Percentiles rank a stretch among this genome's conserved stretches.
phyloP scores from a whole-genome alignment of 495 filamentous ascomycete species.

The Xanthoparmelia taractica region DNA sequence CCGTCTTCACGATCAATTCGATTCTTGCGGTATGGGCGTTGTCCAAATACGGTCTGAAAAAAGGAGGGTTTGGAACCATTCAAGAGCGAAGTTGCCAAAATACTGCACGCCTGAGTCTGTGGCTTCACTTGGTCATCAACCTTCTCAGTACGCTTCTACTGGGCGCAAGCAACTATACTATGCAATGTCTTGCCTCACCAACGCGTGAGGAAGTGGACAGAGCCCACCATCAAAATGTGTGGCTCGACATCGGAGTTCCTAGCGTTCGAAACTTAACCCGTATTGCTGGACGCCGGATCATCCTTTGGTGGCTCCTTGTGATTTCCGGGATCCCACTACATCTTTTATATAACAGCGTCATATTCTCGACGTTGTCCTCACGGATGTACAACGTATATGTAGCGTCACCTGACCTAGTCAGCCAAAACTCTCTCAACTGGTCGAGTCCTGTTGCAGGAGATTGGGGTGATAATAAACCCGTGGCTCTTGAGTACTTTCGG shows the following conservation, averaged over 20 bases:
- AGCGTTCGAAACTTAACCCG: conserved; percentile 16
- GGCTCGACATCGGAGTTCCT: conserved; percentile 26
- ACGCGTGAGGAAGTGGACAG: conserved; percentile 36
- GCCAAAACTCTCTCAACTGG: background rate
- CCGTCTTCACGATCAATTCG: background rate
- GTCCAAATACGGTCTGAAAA: background rate
- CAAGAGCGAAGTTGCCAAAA: conserved; percentile 25
- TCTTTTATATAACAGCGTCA: conserved; percentile 11
- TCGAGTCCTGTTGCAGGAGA: background rate
- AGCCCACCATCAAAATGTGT: conserved; percentile 31
- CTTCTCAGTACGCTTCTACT: conserved; percentile 35
- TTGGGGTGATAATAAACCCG: background rate
- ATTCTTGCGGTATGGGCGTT: background rate
- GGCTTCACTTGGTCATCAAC: conserved; percentile 35
- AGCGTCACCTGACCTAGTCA: background rate
- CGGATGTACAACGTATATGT: background rate
- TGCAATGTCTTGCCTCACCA: conserved; percentile 20
- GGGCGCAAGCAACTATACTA: conserved; percentile 36
- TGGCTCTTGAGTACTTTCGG: background rate
- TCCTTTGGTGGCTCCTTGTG: conserved; percentile 15
- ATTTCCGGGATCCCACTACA: conserved; percentile 14
- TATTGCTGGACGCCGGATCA: conserved; percentile 1
- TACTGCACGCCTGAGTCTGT: conserved; percentile 22
- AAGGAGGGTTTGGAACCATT: conserved; percentile 11
- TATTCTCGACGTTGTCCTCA: background rate